Evolutionary conservation across 164 flowering plant species (phyloP), one percentile per base, ranked within the genome.

Genomic region (Stephania yunnanensis): DNA sequence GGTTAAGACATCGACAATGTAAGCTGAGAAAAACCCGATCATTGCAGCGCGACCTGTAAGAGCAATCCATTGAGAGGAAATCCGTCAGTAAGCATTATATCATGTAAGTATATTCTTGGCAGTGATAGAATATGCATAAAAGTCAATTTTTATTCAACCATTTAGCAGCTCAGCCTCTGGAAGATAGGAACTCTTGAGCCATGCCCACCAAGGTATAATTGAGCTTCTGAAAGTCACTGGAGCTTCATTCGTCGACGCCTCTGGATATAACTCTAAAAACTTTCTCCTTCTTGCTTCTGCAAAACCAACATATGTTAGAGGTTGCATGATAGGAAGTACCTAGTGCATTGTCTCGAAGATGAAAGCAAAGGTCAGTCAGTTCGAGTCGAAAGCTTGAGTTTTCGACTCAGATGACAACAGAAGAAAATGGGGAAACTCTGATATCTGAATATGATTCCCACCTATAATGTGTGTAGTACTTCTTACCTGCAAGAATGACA

Each of bases 201-300:
- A 87, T 65, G 90, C 92, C 94, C 91, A 89, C 92, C 92, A 89
- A 46, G 94, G 91, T 73, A 90, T 85, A 31, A 87, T 77, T 42
- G 92, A 86, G 81, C 85, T 89, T 79, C 84, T 78, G 72, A 88
- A 90, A 69, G 81, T 77, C 58, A 90, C 90, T 29, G 87, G 92
- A 55, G 85, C 85, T 72, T 85, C 63, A 67, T 86, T 86, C 71
- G 86, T 87, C 71, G 91, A 71, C 77, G 83, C 75, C 76, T 86
- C 86, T 79, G 90, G 92, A 76, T 82, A 72, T 68, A 83, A 10
- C 73, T 85, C 89, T 71, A 87, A 86, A 74, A 82, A 82, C 74
- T 84, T 89, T 78, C 94, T 87, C 83, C 92, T 85, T 70, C 72
- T 86, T 73, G 91, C 92, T 82, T 89, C 94, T 90, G 19, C 79